These are phyloP conservation scores for Pythium aristosporum DNA, from an alignment of 352 stramenopile genomes.

Conservation along the genomic window DNA sequence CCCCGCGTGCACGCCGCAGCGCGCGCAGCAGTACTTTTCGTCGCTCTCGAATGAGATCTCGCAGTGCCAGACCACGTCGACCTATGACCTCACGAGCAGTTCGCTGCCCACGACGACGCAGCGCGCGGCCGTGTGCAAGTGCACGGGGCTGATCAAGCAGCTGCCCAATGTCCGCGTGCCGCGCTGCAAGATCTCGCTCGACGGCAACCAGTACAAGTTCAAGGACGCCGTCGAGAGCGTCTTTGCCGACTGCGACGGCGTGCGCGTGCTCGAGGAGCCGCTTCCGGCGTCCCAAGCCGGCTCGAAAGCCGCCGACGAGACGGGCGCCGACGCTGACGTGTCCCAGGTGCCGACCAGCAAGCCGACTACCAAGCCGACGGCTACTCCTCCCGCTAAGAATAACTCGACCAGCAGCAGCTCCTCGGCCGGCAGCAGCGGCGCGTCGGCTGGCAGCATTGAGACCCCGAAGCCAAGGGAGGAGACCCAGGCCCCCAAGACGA, in stretches of 20 bases:
- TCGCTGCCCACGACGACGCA: constrained; percentile 25
- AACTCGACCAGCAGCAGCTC: constrained; percentile 1
- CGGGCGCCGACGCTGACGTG: constrained; percentile 4
- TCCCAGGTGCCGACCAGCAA: not conserved
- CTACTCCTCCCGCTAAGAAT: not conserved
- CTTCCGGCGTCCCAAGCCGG: constrained; percentile 18
- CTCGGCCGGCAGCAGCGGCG: not conserved
- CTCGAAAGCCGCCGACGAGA: constrained; percentile 1
- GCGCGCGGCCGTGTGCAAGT: constrained; percentile 34
- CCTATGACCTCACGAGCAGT: constrained; percentile 29
- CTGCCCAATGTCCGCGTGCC: constrained; percentile 27
- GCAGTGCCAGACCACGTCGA: constrained; percentile 23
- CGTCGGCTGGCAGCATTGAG: not conserved
- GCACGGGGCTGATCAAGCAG: constrained; percentile 30
- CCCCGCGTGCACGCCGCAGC: constrained; percentile 14
- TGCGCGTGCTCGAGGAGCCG: constrained; percentile 15
- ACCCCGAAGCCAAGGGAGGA: not conserved
- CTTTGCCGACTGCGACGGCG: constrained; percentile 26
- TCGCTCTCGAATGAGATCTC: constrained; percentile 26
- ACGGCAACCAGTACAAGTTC: constrained; percentile 31
- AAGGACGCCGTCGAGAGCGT: constrained; percentile 29
- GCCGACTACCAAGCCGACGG: not conserved
- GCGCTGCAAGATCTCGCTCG: constrained; percentile 33
- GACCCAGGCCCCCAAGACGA: not conserved
- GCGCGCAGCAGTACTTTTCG: constrained; percentile 20